These are phyloP conservation scores for Claviceps humidiphila DNA, from an alignment of 2,329 filamentous ascomycete genomes.

Conservation along the genomic window DNA sequence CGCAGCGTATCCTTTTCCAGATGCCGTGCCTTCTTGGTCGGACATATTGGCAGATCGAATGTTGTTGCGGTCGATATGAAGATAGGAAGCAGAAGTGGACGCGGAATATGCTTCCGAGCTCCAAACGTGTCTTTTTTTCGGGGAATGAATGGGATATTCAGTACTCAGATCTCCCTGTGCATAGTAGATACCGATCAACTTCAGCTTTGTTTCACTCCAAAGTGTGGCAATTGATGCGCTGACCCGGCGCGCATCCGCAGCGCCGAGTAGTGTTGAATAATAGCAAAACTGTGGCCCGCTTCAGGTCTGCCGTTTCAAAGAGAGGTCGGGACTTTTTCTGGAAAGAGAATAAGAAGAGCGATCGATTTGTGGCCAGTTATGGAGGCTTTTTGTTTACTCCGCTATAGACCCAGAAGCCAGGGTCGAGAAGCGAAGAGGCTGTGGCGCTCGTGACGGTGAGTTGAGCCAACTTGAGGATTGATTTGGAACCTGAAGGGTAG, in stretches of 20 bases:
- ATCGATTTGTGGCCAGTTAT: slow-evolving; percentile 47
- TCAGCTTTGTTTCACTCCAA: neutral
- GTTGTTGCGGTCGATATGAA: neutral
- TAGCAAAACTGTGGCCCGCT: slow-evolving; percentile 16
- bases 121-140: neutral
- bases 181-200: neutral
- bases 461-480: slow-evolving; percentile 91
- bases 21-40: slow-evolving; percentile 45
- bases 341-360: neutral
- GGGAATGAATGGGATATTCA: slow-evolving; percentile 12
- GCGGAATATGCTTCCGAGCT: neutral
- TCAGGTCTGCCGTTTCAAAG: neutral
- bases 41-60: slow-evolving; percentile 40
- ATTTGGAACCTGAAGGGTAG: slow-evolving; percentile 24
- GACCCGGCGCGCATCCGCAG: slow-evolving; percentile 23
- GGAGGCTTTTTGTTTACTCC: slow-evolving; percentile 96
- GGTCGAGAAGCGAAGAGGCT: slow-evolving; percentile 80
- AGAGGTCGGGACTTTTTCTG: neutral
- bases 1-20: slow-evolving; percentile 54
- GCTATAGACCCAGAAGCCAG: slow-evolving; percentile 84
- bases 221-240: neutral
- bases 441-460: slow-evolving; percentile 56
- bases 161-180: slow-evolving; percentile 12
- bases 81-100: neutral
- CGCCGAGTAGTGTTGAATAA: slow-evolving; percentile 20